These are phyloP conservation scores for Xylaria castorea DNA, from an alignment of 495 filamentous ascomycete species.

Conservation along the genomic window DNA sequence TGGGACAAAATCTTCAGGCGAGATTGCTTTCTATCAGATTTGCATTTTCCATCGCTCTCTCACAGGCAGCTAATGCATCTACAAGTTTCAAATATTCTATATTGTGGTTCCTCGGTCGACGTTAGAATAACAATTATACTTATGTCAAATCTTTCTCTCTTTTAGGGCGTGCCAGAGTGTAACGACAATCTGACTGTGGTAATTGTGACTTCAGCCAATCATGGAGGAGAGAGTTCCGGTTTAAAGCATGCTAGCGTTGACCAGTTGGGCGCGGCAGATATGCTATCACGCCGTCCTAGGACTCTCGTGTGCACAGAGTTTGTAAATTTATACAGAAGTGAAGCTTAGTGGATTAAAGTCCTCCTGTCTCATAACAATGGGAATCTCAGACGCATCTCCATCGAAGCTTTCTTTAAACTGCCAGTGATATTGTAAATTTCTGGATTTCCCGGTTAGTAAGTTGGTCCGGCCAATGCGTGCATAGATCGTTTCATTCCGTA, in stretches of 20 bases:
- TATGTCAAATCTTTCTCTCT: background rate
- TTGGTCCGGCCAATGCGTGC: slow-evolving; percentile 8
- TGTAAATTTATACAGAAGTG: slow-evolving; percentile 16
- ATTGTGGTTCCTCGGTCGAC: background rate
- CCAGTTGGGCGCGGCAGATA: background rate
- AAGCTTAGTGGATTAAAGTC: slow-evolving; percentile 14
- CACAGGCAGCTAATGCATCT: background rate
- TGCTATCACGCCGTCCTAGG: background rate
- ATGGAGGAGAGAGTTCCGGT: background rate
- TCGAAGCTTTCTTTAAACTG: slow-evolving; percentile 20
- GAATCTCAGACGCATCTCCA: slow-evolving; percentile 4
- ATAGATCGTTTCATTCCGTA: slow-evolving; percentile 19
- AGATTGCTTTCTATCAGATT: slow-evolving; percentile 42
- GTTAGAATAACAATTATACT: background rate
- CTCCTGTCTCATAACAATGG: slow-evolving; percentile 13
- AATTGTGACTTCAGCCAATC: background rate
- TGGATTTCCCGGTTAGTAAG: slow-evolving; percentile 4
- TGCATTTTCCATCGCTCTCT: slow-evolving; percentile 35
- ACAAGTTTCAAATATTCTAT: background rate
- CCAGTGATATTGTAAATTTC: background rate
- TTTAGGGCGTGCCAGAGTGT: background rate
- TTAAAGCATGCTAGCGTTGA: slow-evolving; percentile 1
- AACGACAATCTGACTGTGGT: too few species aligned
- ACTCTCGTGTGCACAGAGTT: slow-evolving; percentile 7
- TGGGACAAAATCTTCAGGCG: slow-evolving; percentile 40